Base-by-base conservation (phyloP, 2,329 filamentous ascomycete species). In the Botrytis sinoallii region DNA sequence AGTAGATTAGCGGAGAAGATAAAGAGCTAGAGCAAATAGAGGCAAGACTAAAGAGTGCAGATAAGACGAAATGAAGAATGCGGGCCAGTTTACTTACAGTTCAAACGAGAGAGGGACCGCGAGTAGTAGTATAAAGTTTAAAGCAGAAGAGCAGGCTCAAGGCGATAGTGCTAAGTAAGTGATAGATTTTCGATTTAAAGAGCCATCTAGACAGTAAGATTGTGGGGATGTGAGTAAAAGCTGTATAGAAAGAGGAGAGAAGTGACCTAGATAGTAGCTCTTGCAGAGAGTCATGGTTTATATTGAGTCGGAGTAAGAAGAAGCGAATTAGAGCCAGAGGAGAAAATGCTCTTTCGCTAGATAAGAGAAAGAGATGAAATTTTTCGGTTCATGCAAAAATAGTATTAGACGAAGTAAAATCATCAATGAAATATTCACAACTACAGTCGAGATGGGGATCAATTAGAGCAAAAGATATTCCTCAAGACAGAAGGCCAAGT, bases 81-180 rank as follows among this genome's bases (percentile, higher is more conserved):
- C 1, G 4, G 10, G 25, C 10, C 1, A 14, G 4, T 5, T 6
- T 52, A 52, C 4, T 6, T 10, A 52, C 4, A 3, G 22, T 14
- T 52, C 14, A 0, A 52, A 6, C 0, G 10, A 4, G 10, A 52
- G 1, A n/a, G 22, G 4, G 4, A 52, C 22, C 0, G 1, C 25
- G 5, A 14, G 25, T 25, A 52, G 4, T 1, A 14, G 48, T n/a
- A 52, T 4, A 3, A 25, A n/a, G 10, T 14, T 6, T n/a, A 4
- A 14, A 52, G 10, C 0, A 14, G 22, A n/a, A 4, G 0, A n/a
- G 1, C 0, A 14, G 25, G 4, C 4, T 14, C 22, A 52, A n/a
- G 1, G 4, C 1, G 1, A n/a, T n/a, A 14, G 22, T n/a, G 10
- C 10, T n/a, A 52, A 52, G 22, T 14, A 3, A 14, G 48, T 14